Evolutionary conservation across 2,329 filamentous ascomycete species (phyloP), one percentile per base, ranked within the genome.

Genomic region (Bipolaris victoriae): DNA sequence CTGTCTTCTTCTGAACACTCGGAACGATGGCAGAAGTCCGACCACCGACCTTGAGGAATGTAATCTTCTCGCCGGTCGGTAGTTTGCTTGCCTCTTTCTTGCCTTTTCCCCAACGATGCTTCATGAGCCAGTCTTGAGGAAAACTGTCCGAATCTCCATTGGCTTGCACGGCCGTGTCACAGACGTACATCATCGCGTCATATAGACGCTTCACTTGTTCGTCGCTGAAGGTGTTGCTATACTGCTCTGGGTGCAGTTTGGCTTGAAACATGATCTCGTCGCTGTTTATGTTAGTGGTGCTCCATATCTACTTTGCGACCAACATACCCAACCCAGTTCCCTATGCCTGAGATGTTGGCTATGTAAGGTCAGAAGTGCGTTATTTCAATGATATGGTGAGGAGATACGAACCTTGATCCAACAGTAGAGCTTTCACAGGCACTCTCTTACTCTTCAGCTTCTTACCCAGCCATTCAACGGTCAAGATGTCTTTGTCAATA

Each of bases 191-290:
- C 41, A 97, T 88, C 0, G 88, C 84, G 7, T 87, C 81, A 74
- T 95, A 88, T 1, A 99, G 81, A 37, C 81, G 82, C 62, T 85
- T 83, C 61, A 96, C 86, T 74, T 97, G 89, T 0, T 79, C 83
- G 31, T 90, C 86, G 60, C 75, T 82, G 64, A 98, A 90, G 0
- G 90, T 90, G 69, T 97, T 88, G 77, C 89, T 92, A 78, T 96
- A 96, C 73, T 97, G 92, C 74, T 97, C 94, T 0, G 95, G 95
- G 65, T 99, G 94, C 15, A 98, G 84, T 48, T 85, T 87, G 5
- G 95, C 90, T 66, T 98, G 89, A 70, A 93, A 99, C 49, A 99
- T 81, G 6, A 97, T 88, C 75, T 99, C 95, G 72, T 99, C 95
- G 0, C 84, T 67, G 50, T 47, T 4, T 3, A 24, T 31, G 13